Base-by-base conservation (phyloP, 1,284 basidiomycete species). In the Chondrostereum purpureum region DNA sequence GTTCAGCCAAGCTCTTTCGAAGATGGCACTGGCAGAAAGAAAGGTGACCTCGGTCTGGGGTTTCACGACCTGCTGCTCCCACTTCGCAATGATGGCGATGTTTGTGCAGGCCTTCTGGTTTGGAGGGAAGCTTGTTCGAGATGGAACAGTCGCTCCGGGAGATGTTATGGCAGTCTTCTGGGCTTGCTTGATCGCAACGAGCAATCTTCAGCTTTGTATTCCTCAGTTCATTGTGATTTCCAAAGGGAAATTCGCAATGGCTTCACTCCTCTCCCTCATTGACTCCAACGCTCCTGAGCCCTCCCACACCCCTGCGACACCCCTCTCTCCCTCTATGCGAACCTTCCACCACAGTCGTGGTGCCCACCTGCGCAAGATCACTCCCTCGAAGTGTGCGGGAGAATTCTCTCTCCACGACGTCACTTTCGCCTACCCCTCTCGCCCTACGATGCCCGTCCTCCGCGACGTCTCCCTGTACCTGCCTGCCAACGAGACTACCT, bases 41-140 rank as follows among this genome's bases (percentile, higher is more conserved):
- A 67, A 64, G 20, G 74, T 88, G 51, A 78, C 83, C 44, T 60
- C 72, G 14, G 73, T 93, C 13, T 97, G 92, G 90, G 89, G 84
- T 3, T 34, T 83, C 31, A 82, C 84, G 5, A 69, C 77, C 2
- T 87, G 81, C 19, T 50, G 83, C 3, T 77, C 76, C 8, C 88
- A 93, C 58, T 88, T 92, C 60, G 70, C 88, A 41, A 78, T 86
- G 51, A 85, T 95, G 71, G 76, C 80, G 24, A 97, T 96, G 80
- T 98, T 98, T 66, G 91, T 98, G 8, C 88, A 93, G 58, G 93
- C 89, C 1, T 98, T 98, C 66, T 97, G 93, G 90, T 98, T 88
- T 61, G 96, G 95, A 11, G 78, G 87, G 2, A 84, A 88, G 58
- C 77, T 97, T 43, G 91, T 99, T 11, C 69, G 80, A 18, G 73